A percentile compares a stretch with the other conserved stretches of the same genome.
phyloP scores from a whole-genome alignment of 169 alveolate species.

The Eimeria acervulina region DNA sequence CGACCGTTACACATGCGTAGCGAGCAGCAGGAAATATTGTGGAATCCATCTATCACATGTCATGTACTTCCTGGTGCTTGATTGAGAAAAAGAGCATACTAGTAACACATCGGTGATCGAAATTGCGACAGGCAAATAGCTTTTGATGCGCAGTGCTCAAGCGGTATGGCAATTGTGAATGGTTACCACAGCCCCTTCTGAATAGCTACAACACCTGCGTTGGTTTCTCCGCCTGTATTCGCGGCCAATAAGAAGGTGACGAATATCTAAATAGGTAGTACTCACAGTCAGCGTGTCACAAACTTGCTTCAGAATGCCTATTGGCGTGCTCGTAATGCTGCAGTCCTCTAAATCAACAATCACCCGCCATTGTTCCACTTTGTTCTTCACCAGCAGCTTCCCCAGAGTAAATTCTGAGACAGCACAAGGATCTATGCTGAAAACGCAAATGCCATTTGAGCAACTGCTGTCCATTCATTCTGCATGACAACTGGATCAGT shows the following conservation, averaged over 20 bases:
- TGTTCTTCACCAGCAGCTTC: constrained; percentile 87
- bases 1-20: no score
- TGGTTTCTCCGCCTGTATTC: neutral
- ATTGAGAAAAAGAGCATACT: neutral
- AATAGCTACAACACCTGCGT: neutral
- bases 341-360: constrained; percentile 87
- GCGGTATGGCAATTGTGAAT: neutral
- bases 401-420: constrained; percentile 85
- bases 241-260: neutral
- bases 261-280: neutral
- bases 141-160: neutral
- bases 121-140: neutral
- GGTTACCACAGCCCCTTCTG: no score
- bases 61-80: neutral
- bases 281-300: constrained; percentile 85
- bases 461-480: neutral
- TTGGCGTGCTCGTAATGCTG: constrained; percentile 85
- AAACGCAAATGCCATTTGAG: neutral
- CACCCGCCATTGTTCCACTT: constrained; percentile 90
- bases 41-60: neutral
- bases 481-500: neutral
- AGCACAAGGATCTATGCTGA: neutral
- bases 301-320: constrained; percentile 85
- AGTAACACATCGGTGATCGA: neutral
- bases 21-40: neutral